Evolutionary conservation across 768 basidiomycete genomes (phyloP), one percentile per base, ranked within the genome.

Genomic region (Fomitopsis serialis): DNA sequence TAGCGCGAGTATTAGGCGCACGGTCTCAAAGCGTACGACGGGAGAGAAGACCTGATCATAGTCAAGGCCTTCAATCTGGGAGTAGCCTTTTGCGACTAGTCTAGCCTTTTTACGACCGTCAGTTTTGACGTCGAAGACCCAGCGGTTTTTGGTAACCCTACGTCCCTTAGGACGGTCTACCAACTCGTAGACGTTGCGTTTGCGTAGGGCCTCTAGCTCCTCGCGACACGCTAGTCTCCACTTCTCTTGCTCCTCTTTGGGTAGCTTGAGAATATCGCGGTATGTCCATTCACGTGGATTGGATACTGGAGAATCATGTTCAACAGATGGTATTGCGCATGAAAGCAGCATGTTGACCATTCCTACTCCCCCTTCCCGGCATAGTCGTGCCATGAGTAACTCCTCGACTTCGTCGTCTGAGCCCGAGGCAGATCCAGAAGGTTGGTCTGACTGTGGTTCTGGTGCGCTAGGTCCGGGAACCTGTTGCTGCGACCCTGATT

Each of bases 51-150:
- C 63, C 50, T 68, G 50, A 47, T 58, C 44, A 54, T 54, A 67
- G 52, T 68, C 65, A 64, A n/a, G 29, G 17, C 68, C 68, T n/a
- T 51, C 55, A 1, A 66, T 53, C 47, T 71, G 72, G 1, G 61
- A 53, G 59, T 61, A 70, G 0, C 71, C 71, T 47, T 64, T 61
- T 1, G 68, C 70, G 9, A 69, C 68, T 13, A 71, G 51, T 13
- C 68, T 42, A 0, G 63, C 66, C 21, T 56, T 54, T 15, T 62
- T 61, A 23, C 57, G 51, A 15, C 47, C 55, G 42, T 69, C 61
- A 23, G 54, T 29, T 54, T 70, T 71, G 29, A 57, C 24, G 7
- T 55, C 46, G 50, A 60, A 69, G 17, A 70, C 68, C 66, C 67
- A 69, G 50, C 45, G 50, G 35, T 52, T 63, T 1, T 57, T 63